Base-by-base conservation (phyloP, 1,284 basidiomycete species). In the Ganoderma resinaceum region DNA sequence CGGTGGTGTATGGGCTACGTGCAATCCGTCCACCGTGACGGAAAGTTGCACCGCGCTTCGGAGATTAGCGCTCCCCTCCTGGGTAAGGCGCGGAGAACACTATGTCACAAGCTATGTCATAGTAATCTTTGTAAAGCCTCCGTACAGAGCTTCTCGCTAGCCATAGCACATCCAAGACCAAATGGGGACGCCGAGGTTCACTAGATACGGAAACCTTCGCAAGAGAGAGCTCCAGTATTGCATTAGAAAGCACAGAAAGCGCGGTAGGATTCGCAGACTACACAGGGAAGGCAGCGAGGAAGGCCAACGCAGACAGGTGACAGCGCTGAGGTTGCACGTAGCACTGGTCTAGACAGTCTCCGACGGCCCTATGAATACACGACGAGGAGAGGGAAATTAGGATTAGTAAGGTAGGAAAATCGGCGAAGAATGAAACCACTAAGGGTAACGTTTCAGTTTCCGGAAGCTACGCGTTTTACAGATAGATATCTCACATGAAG, bases 251-350 rank as follows among this genome's bases (percentile, higher is more conserved):
- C 67, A 61, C 31, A 61, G 37, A 42, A 67, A 65, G 69, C 67
- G 57, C 37, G 67, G 69, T n/a, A 64, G 71, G 65, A 70, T 68
- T 68, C 66, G 69, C 52, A 67, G 67, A 65, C 67, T 72, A 72
- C 69, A 72, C 62, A 69, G 66, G 62, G 16, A 23, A 49, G 67
- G 67, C 26, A 67, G 67, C 65, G 26, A n/a, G 18, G n/a, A 60
- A 68, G 68, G 62, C 60, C 52, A 66, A 64, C 69, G 61, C 57
- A 60, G 64, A 62, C 42, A 55, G 52, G 38, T 57, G 61, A 65
- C 59, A 58, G 23, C 12, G 46, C 7, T 26, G 46, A 52, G 23
- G 11, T 52, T 26, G 46, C 46, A 26, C 29, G 23, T 52, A 26
- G 46, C 26, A 35, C 69, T 67, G 69, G 67, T 69, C 71, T 65